phyloP scores from a whole-genome alignment of 306 rosid species.

The Ochetophila trinervis region DNA sequence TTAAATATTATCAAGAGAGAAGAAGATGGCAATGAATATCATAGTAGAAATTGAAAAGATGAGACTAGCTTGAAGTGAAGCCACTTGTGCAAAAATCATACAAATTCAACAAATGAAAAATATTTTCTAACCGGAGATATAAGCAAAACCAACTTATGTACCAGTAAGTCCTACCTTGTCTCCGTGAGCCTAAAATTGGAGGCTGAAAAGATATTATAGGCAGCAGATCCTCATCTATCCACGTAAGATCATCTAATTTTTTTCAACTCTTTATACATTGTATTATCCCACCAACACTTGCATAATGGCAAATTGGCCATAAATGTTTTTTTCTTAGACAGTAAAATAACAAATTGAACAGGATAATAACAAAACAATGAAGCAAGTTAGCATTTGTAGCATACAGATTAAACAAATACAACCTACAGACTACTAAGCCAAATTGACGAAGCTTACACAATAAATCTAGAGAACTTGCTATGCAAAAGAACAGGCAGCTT shows the following conservation, averaged over 20 bases:
- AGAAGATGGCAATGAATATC: background rate
- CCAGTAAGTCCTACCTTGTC: background rate
- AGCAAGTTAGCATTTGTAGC: background rate
- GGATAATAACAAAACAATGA: background rate
- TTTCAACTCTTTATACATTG: background rate
- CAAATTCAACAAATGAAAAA: too few relatives aligned
- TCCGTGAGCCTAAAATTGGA: background rate
- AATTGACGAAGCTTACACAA: background rate
- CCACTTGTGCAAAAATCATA: too few relatives aligned
- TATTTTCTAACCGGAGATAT: too few relatives aligned
- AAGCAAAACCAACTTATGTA: background rate
- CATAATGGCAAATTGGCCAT: too few relatives aligned
- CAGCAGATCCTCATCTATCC: background rate
- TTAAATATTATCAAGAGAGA: background rate
- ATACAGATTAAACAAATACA: background rate
- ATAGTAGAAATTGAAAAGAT: background rate
- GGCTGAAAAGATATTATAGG: background rate
- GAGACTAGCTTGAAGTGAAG: too few relatives aligned
- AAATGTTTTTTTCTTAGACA: too few relatives aligned
- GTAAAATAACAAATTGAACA: too few relatives aligned
- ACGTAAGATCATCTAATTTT: background rate
- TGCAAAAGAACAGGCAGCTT: background rate
- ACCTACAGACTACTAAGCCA: background rate
- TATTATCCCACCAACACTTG: background rate
- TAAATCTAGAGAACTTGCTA: background rate